Evolutionary conservation across 1,284 basidiomycete species (phyloP), one percentile per base, ranked within the genome.

Genomic region (Apiotrichum porosum): DNA sequence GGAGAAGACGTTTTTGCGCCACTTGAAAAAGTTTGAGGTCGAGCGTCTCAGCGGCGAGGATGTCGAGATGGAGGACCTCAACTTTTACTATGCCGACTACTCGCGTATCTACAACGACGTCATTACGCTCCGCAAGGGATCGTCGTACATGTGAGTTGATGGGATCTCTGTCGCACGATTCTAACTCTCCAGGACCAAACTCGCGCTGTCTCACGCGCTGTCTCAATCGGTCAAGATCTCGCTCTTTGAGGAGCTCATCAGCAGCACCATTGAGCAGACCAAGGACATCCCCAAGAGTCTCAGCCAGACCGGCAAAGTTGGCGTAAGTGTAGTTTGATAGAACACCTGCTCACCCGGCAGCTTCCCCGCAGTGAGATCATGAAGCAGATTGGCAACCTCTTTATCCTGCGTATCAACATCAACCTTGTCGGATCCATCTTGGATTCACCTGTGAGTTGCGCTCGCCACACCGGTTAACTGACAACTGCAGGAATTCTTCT

Each of bases 81-180:
- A 95, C 71, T 97, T 86, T 73, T 97, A 97, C 66, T 92, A 94
- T 63, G 92, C 92, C 15, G 92, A 94, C 69, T 97, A 97, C 69
- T 91, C 88, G 69, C 83, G 89, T 60, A 97, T 97, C 68, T 97
- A 94, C 75, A 97, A 97, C 77, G 93, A 97, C 72, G 93, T 97
- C 38, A 97, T 97, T 56, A 95, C 93, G 1, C 78, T 97, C 26
- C 84, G 92, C 42, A 87, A 88, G 68, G 92, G 93, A 18, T 95
- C 91, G 10, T 86, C 89, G 53, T 95, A 94, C 71, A 95, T 97
- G 92, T 91, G 63, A 62, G 85, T 69, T n/a, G 26, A 28, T 28
- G 6, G 6, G 26, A 12, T 28, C 26, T 6, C 12, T 12, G 26
- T 28, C 26, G 26, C 15, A 58, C 37, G 28, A 2, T 8, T 15